phyloP scores from a whole-genome alignment of 768 basidiomycete genomes.

The Psilocybe cubensis region DNA sequence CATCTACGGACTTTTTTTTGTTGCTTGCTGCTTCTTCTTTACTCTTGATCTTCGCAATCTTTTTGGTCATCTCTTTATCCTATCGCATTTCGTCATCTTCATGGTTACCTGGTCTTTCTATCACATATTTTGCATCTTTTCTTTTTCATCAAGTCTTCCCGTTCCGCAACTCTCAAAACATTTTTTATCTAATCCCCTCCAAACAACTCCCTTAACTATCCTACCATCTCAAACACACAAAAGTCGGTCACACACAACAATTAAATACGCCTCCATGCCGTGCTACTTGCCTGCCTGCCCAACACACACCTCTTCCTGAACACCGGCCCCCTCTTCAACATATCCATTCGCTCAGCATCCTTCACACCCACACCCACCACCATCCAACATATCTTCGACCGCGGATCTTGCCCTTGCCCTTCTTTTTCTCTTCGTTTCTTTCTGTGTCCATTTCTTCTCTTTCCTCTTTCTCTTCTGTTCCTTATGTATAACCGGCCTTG shows the following conservation, averaged over 20 bases:
- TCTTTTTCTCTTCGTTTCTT: background rate
- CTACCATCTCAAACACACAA: background rate
- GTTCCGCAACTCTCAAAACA: background rate
- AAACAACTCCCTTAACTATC: background rate
- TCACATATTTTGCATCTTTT: slow-evolving; percentile 1
- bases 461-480: slow-evolving; percentile 12
- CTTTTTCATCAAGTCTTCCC: background rate
- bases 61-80: background rate
- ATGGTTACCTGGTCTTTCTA: slow-evolving; percentile 2
- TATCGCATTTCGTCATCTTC: slow-evolving; percentile 11
- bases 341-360: slow-evolving; percentile 1
- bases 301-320: background rate
- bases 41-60: background rate
- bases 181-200: slow-evolving; percentile 3
- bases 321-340: background rate
- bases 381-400: background rate
- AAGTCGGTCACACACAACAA: background rate
- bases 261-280: too few species aligned
- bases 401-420: background rate
- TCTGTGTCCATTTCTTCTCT: background rate
- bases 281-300: too few species aligned
- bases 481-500: slow-evolving; percentile 27
- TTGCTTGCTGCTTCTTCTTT: too few species aligned
- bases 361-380: slow-evolving; percentile 9
- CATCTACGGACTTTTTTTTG: too few species aligned